phyloP scores from a whole-genome alignment of 116 monocot genomes.

The Trichopus zeylanicus region DNA sequence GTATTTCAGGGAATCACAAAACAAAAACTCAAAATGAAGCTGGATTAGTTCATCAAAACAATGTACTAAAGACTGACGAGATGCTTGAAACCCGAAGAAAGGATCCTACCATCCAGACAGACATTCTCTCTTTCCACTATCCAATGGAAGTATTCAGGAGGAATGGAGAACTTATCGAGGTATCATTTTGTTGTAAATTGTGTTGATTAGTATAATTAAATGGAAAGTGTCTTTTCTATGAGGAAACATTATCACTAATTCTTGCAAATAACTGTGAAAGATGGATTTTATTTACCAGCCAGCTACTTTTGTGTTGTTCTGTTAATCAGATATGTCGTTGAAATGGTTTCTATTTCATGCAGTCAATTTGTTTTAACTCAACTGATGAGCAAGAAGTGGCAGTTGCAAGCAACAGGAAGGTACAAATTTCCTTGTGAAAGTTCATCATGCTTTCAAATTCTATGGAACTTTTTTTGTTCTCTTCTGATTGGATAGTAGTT shows the following conservation, averaged over 20 bases:
- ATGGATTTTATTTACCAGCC: not conserved
- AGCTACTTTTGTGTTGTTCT: not conserved
- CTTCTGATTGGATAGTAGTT: not conserved
- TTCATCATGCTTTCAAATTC: not conserved
- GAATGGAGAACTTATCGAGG: slow-evolving; percentile 81
- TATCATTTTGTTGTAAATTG: not conserved
- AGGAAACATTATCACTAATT: not conserved
- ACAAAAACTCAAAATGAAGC: slow-evolving; percentile 13
- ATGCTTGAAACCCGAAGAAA: slow-evolving; percentile 30
- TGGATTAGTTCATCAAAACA: slow-evolving; percentile 4
- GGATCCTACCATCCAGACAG: slow-evolving; percentile 14
- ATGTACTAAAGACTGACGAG: slow-evolving; percentile 4
- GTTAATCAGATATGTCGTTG: not conserved
- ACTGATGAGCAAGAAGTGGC: slow-evolving; percentile 71
- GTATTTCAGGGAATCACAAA: slow-evolving; percentile 6
- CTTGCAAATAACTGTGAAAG: not conserved
- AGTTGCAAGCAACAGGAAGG: slow-evolving; percentile 70
- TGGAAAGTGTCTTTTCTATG: not conserved
- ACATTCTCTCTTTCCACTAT: slow-evolving; percentile 33
- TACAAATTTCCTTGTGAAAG: slow-evolving; percentile 5
- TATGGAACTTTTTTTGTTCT: too few relatives aligned
- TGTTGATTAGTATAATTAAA: not conserved
- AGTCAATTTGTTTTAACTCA: slow-evolving; percentile 86
- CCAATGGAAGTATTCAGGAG: slow-evolving; percentile 68
- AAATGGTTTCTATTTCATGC: slow-evolving; percentile 12